Conservation (phyloP, 192 early-diverging fungal genomes). For the Polychytrium aggregatum region DNA sequence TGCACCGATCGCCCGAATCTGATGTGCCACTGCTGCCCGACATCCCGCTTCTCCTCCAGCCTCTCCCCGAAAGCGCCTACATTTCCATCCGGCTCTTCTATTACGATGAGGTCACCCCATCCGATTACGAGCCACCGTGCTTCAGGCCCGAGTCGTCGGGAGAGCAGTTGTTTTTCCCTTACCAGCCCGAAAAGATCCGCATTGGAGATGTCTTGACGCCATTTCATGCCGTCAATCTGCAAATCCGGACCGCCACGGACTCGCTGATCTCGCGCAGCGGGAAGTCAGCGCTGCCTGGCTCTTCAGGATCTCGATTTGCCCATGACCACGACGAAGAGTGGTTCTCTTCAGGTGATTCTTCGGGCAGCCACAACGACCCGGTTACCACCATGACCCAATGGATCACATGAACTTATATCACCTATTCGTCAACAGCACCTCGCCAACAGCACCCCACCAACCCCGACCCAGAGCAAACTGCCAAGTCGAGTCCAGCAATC, state of each 20-base stretch:
- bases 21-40: too few relatives aligned
- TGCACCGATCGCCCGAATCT: too few relatives aligned
- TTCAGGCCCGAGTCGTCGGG: constrained; percentile 20
- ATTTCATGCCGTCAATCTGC: constrained; percentile 17
- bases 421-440: too few relatives aligned
- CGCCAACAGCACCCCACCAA: too few relatives aligned
- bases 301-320: not conserved
- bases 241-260: constrained; percentile 11
- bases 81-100: constrained; percentile 39
- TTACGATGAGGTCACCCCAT: constrained; percentile 39
- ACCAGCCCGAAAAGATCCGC: constrained; percentile 16
- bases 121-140: constrained; percentile 41
- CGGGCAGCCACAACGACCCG: constrained; percentile 9
- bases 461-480: too few relatives aligned
- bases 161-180: constrained; percentile 23
- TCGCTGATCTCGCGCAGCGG: constrained; percentile 4
- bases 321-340: not conserved
- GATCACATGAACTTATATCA: constrained; percentile 6
- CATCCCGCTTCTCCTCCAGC: too few relatives aligned
- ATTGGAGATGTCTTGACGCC: constrained; percentile 33
- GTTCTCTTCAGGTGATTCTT: constrained; percentile 6
- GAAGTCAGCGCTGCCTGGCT: not conserved
- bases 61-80: constrained; percentile 25
- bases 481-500: too few relatives aligned
- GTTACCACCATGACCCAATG: too few relatives aligned